Base-by-base conservation (phyloP, 106 monocot species). In the Hemerocallis citrina region DNA sequence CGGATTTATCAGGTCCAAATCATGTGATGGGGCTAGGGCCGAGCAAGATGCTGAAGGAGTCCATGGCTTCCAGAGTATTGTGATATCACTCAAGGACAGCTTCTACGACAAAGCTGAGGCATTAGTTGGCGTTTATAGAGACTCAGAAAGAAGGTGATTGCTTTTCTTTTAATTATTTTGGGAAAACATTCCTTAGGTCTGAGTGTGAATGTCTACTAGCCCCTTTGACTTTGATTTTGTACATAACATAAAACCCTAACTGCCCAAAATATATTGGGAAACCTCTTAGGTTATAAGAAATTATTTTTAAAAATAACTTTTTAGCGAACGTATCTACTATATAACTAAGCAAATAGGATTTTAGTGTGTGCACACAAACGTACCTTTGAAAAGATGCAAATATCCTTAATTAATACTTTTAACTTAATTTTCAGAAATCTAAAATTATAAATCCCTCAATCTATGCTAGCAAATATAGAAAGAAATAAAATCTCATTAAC, bases 71-170 rank as follows among this genome's bases (percentile, higher is more conserved):
- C 98, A 98, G 68, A 92, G 87, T 59, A 98, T 98, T 19, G 98
- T 98, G 10, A 92, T 98, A 16, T 98, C 98, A 1, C 77, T 98
- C 35, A 98, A 98, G 66, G 98, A 98, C 62, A 92, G 74, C 66
- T 98, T 98, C 81, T 98, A 92, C 58, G 98, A 92, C 62, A 98
- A 98, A 59, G 91, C 98, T 15, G 98, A 98, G 77, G 87, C 91
- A 20, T 72, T 98, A 56, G 84, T 98, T 59, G 98, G 98, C 24
- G 92, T 98, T 33, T 98, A 92, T 59, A 85, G 91, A 63, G 98
- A 98, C 66, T 72, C 84, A 5, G 91, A 87, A 43, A 87, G 62
- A 65, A 78, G 91, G 98, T 92, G 24, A 71, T 11, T 45, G 29
- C 4, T 38, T 29, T 16, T 23, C 5, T 47, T 0, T 15, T 49